Base-by-base conservation (phyloP, 768 basidiomycete genomes). In the Polyporus arcularius region DNA sequence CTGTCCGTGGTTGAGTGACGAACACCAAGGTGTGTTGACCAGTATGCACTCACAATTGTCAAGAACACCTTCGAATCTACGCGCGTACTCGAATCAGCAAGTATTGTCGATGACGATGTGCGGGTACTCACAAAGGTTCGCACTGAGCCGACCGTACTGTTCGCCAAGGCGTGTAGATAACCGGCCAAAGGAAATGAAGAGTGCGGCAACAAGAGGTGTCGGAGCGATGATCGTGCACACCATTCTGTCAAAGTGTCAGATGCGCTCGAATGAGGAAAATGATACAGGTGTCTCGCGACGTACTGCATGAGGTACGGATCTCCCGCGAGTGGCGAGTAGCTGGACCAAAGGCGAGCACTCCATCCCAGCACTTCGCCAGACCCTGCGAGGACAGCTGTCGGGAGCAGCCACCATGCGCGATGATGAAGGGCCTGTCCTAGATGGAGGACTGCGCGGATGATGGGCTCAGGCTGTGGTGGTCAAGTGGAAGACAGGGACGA, bases 151-250 rank as follows among this genome's bases (percentile, higher is more conserved):
- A 63, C 83, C 84, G 65, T 84, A 87, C 16, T 69, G 64, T 1
- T 74, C 59, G 0, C 85, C 85, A 1, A 85, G 65, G 0, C 63
- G 66, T 1, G 61, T 46, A 31, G 85, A 81, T 41, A 85, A 75
- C 15, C 69, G 68, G 2, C 80, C 81, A 38, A 85, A 76, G 46
- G 85, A 78, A 43, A 85, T 72, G 65, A 86, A 86, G 61, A 79
- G 82, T 12, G 71, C 85, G 0, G 84, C 85, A 6, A 82, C 71
- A n/a, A 84, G 72, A 26, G 84, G 85, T 0, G 82, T 82, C 0
- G 85, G 85, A 0, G 78, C 79, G 32, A 86, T 73, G 65, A 88
- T 84, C 7, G 49, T 31, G 9, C 26, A 48, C 21, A 48, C 46
- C 5, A 48, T 30, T 21, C 46, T 48, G 26, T 9, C 0, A 1